These are phyloP conservation scores for Verticillium nonalfalfae DNA, from an alignment of 2,329 filamentous ascomycete species.

Conservation along the genomic window DNA sequence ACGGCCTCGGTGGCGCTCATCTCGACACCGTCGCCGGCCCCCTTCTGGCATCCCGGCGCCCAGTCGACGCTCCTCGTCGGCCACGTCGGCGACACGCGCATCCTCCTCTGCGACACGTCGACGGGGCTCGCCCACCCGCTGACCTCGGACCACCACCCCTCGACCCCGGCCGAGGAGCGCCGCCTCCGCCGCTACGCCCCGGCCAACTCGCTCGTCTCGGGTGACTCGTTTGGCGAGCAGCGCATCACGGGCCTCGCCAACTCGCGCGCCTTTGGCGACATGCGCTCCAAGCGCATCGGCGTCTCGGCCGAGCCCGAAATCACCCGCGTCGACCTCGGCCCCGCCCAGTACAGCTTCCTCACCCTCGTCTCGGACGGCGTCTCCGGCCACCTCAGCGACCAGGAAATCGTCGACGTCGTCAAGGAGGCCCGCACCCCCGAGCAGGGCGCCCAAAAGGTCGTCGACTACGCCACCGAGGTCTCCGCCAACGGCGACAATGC, in stretches of 20 bases:
- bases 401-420: constrained; percentile 92
- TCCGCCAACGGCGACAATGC: constrained; percentile 61
- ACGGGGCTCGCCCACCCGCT: constrained; percentile 75
- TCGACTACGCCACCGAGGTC: constrained; percentile 85
- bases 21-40: constrained; percentile 82
- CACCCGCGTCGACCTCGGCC: constrained; percentile 67
- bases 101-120: constrained; percentile 80
- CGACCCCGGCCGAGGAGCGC: constrained; percentile 74
- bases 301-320: constrained; percentile 93
- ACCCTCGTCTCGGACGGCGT: constrained; percentile 87
- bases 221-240: constrained; percentile 93
- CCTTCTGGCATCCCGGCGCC: constrained; percentile 90
- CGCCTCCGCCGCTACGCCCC: constrained; percentile 77
- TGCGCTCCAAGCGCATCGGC: constrained; percentile 83
- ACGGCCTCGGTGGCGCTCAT: constrained; percentile 88
- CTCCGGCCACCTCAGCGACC: constrained; percentile 77
- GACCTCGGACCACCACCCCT: constrained; percentile 89
- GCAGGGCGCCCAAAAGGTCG: constrained; percentile 70
- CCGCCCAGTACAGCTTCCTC: constrained; percentile 83
- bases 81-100: constrained; percentile 89
- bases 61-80: constrained; percentile 79
- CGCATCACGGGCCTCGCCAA: constrained; percentile 91
- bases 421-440: constrained; percentile 93
- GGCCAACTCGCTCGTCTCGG: constrained; percentile 72
- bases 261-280: constrained; percentile 89